Evolutionary conservation across 1,284 basidiomycete species (phyloP).

Genomic region (Spongispora temasekensis): DNA sequence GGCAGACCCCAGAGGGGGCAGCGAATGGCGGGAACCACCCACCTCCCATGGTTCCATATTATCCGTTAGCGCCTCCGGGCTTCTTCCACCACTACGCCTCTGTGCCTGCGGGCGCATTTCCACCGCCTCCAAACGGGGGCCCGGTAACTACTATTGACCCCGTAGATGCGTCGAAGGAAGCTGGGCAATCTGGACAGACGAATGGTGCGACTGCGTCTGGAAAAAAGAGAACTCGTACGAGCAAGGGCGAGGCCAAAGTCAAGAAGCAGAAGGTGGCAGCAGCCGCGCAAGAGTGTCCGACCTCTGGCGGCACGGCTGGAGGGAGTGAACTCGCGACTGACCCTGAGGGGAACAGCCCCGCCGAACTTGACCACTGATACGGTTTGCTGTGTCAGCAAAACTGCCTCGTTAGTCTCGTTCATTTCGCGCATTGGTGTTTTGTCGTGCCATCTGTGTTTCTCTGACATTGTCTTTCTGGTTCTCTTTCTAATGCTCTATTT

Average conservation of each 20-base stretch:
- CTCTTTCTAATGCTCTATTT: constrained; percentile 12
- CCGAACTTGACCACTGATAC: constrained; percentile 25
- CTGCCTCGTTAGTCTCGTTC: constrained; percentile 9
- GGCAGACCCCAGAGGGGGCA: constrained; percentile 44
- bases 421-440: constrained; percentile 14
- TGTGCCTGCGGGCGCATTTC: constrained; percentile 28
- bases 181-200: constrained; percentile 23
- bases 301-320: constrained; percentile 25
- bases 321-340: constrained; percentile 32
- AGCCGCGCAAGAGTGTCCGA: constrained; percentile 15
- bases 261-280: constrained; percentile 39
- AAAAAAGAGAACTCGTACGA: constrained; percentile 33
- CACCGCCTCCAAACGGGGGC: constrained; percentile 27
- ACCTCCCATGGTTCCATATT: constrained; percentile 45
- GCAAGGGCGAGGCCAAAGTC: constrained; percentile 33
- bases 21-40: constrained; percentile 44
- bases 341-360: constrained; percentile 22
- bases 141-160: constrained; percentile 33
- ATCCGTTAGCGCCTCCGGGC: constrained; percentile 41
- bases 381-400: constrained; percentile 4
- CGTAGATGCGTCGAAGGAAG: constrained; percentile 23
- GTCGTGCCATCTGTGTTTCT: constrained; percentile 12
- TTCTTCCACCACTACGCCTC: constrained; percentile 35
- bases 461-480: constrained; percentile 1
- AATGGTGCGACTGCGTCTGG: constrained; percentile 28